Percentiles rank a stretch among this genome's conserved stretches.
Conservation (phyloP, 129 eudicot species). For the Smallanthus sonchifolius region DNA sequence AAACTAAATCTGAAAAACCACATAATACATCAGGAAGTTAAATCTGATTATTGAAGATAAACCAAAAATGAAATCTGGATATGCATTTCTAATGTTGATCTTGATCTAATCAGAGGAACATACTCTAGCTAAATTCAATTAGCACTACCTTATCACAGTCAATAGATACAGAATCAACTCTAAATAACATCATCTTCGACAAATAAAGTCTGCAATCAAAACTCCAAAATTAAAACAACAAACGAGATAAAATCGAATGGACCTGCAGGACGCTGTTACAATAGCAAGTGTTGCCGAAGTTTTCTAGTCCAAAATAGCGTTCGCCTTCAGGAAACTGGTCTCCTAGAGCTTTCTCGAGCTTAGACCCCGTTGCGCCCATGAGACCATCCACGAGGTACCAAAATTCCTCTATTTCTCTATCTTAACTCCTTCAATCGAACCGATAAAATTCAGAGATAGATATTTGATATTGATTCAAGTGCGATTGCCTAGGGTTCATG, state of each 20-base stretch:
- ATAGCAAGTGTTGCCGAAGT: slow-evolving; percentile 96
- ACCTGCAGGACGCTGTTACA: slow-evolving; percentile 97
- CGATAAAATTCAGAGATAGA: background rate
- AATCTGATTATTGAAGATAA: background rate
- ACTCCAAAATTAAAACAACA: background rate
- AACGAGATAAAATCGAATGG: background rate
- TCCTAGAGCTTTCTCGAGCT: slow-evolving; percentile 92
- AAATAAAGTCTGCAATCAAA: background rate
- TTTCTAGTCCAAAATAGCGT: slow-evolving; percentile 86
- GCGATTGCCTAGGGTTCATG: slow-evolving; percentile 16
- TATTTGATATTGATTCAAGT: background rate
- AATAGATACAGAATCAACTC: background rate
- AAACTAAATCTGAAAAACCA: background rate
- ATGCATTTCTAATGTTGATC: background rate
- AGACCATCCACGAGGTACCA: slow-evolving; percentile 61
- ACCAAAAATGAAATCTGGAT: background rate
- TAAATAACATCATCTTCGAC: background rate
- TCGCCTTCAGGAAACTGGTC: slow-evolving; percentile 99
- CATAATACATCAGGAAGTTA: background rate
- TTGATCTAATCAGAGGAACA: background rate
- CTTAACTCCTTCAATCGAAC: slow-evolving; percentile 1
- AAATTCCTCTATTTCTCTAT: slow-evolving; percentile 32
- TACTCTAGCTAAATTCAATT: background rate
- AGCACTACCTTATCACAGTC: background rate
- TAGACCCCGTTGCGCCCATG: slow-evolving; percentile 98